Percentiles rank a stretch among this genome's conserved stretches.
Evolutionary conservation across 2,329 filamentous ascomycete species (phyloP).

Genomic region (Ophiocordyceps camponoti-rufipedis): DNA sequence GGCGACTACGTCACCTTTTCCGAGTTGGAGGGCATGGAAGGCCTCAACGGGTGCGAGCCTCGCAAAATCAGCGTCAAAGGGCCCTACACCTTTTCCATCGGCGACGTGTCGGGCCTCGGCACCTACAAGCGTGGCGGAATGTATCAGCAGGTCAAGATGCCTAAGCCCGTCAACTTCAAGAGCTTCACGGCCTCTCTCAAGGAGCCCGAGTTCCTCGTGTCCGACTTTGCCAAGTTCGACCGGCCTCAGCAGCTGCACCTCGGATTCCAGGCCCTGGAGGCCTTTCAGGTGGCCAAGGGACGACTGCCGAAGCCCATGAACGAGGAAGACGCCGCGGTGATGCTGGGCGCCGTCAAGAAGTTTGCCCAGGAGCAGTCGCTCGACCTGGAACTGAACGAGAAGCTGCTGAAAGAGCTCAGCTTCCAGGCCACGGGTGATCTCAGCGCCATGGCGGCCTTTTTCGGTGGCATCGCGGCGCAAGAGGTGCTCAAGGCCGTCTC

Average conservation of each 20-base stretch:
- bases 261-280: slow-evolving; percentile 81
- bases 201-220: slow-evolving; percentile 76
- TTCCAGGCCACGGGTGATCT: slow-evolving; percentile 89
- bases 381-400: slow-evolving; percentile 65
- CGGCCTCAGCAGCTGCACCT: slow-evolving; percentile 81
- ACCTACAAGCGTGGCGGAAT: slow-evolving; percentile 78
- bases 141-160: slow-evolving; percentile 97
- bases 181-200: slow-evolving; percentile 59
- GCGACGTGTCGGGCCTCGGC: slow-evolving; percentile 74
- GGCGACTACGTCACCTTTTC: slow-evolving; percentile 93
- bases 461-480: slow-evolving; percentile 83
- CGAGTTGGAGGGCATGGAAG: slow-evolving; percentile 84
- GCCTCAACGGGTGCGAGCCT: slow-evolving; percentile 64
- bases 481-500: slow-evolving; percentile 94
- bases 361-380: slow-evolving; percentile 55
- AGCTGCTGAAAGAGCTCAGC: slow-evolving; percentile 79
- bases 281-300: slow-evolving; percentile 59
- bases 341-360: slow-evolving; percentile 56
- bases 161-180: slow-evolving; percentile 82
- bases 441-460: slow-evolving; percentile 83
- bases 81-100: slow-evolving; percentile 94
- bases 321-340: slow-evolving; percentile 61
- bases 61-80: slow-evolving; percentile 87
- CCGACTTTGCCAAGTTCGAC: slow-evolving; percentile 96
- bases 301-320: slow-evolving; percentile 70